phyloP scores from a whole-genome alignment of 352 stramenopile species.

The Phytopythium ostracodes region DNA sequence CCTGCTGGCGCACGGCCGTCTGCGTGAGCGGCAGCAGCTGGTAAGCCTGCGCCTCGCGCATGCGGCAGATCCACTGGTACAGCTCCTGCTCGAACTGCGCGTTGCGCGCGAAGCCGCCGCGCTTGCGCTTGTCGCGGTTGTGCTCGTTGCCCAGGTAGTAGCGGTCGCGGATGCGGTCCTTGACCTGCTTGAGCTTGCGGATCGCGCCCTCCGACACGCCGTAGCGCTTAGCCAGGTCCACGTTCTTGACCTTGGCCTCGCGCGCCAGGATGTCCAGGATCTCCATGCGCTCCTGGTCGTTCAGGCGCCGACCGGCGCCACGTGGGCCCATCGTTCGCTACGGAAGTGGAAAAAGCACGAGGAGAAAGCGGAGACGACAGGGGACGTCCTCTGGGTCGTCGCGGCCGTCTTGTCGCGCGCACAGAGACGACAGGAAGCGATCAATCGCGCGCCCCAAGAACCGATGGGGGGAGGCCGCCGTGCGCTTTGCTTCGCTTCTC shows the following conservation, averaged over 20 bases:
- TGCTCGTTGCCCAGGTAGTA: slow-evolving; percentile 82
- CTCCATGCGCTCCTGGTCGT: slow-evolving; percentile 89
- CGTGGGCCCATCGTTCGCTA: slow-evolving; percentile 53
- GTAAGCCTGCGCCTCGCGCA: slow-evolving; percentile 77
- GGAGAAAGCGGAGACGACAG: too few species aligned
- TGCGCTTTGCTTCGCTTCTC: neutral
- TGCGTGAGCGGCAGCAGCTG: slow-evolving; percentile 83
- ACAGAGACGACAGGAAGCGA: neutral
- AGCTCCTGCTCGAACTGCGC: slow-evolving; percentile 83
- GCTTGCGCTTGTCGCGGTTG: slow-evolving; percentile 86
- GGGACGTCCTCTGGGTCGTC: neutral
- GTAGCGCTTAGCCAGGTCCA: slow-evolving; percentile 82
- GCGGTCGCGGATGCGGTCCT: slow-evolving; percentile 77
- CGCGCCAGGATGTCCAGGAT: slow-evolving; percentile 79
- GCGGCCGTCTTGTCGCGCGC: neutral
- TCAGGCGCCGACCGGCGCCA: slow-evolving; percentile 73
- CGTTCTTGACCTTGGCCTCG: slow-evolving; percentile 85
- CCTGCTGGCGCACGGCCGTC: slow-evolving; percentile 79
- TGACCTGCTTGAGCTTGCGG: slow-evolving; percentile 88
- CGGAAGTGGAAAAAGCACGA: neutral
- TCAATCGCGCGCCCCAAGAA: too few species aligned
- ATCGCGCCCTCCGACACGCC: slow-evolving; percentile 84
- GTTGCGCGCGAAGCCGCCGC: slow-evolving; percentile 78
- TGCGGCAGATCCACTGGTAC: slow-evolving; percentile 82
- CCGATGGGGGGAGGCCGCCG: too few species aligned